Base-by-base conservation (phyloP, 2,329 filamentous ascomycete species). In the Corinectria fuckeliana region DNA sequence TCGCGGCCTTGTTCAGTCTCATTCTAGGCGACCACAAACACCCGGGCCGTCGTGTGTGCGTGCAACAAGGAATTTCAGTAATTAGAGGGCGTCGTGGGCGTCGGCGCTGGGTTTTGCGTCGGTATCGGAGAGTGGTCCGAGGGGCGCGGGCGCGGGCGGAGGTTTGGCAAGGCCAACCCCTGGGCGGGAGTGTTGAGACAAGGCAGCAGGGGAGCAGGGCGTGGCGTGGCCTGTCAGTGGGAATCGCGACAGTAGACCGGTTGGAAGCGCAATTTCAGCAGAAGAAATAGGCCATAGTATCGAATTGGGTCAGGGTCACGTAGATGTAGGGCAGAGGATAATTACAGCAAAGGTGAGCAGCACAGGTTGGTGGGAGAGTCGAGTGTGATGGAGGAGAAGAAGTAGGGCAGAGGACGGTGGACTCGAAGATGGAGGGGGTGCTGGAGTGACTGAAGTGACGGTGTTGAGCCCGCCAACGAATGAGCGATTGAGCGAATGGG, bases 1-100 rank as follows among this genome's bases (percentile, higher is more conserved):
- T 91, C 54, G 95, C 95, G 58, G 95, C 94, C 78, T 85, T 88
- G 66, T 84, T 85, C 72, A 96, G 86, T 79, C 87, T 83, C 86
- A 89, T 88, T 65, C 72, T 73, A 68, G 58, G 66, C 63, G 61
- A 67, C 62, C 59, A 54, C 36, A 54, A 25, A 62, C 63, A 50
- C 45, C 58, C 65, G 68, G n/a, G 66, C 55, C 57, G 67, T 60
- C 62, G 61, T 28, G 5, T 16, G 9, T 16, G 21, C 30, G n/a
- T 51, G 41, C n/a, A 34, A 8, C 11, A n/a, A n/a, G 23, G 7
- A 11, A 23, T 11, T 21, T 18, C 6, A n/a, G 7, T 39, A 41
- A 23, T 25, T 16, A 30, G 23, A 32, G 21, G 38, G 21, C n/a
- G 50, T 30, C 30, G 56, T 34, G 23, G 36, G 32, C 2, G 47